phyloP scores from a whole-genome alignment of 1,284 basidiomycete genomes.

The Leucoagaricus sp. region DNA sequence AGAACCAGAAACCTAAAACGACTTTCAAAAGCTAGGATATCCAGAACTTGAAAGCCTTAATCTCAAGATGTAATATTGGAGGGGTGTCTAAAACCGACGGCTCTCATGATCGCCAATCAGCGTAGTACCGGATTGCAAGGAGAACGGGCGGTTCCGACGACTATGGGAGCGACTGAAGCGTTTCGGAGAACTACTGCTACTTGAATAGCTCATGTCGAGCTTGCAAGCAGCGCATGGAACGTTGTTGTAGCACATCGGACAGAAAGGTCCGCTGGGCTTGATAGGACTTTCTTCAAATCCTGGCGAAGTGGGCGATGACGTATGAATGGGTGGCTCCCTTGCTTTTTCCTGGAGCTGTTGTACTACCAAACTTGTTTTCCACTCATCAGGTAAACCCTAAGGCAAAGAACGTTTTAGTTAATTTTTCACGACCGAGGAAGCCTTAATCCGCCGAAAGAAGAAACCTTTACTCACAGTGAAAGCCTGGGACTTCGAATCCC shows the following conservation, averaged over 20 bases:
- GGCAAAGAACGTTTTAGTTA: too few relatives aligned
- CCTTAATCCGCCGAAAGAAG: too few relatives aligned
- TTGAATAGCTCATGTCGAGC: conserved; percentile 3
- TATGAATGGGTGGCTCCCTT: background rate
- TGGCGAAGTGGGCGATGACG: background rate
- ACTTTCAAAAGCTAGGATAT: background rate
- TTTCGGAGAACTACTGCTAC: background rate
- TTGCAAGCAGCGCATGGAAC: conserved; percentile 13
- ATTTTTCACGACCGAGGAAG: too few relatives aligned
- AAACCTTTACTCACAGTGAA: conserved; percentile 8
- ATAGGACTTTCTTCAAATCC: background rate
- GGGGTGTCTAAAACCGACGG: background rate
- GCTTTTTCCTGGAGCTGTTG: conserved; percentile 1
- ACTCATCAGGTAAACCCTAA: conserved; percentile 15
- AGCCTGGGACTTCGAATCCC: conserved; percentile 12
- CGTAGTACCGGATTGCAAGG: conserved; percentile 10
- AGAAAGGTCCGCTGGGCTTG: conserved; percentile 10
- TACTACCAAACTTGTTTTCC: conserved; percentile 11
- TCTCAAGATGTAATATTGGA: background rate
- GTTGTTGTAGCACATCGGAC: conserved; percentile 8
- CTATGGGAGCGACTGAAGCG: background rate
- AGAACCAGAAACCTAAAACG: background rate
- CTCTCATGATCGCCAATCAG: conserved; percentile 14
- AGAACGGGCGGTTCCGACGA: conserved; percentile 9
- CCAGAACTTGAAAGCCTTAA: background rate